A percentile compares a stretch with the other conserved stretches of the same genome.
Evolutionary conservation across 768 basidiomycete genomes (phyloP).

Genomic region (Naematelia encephala): DNA sequence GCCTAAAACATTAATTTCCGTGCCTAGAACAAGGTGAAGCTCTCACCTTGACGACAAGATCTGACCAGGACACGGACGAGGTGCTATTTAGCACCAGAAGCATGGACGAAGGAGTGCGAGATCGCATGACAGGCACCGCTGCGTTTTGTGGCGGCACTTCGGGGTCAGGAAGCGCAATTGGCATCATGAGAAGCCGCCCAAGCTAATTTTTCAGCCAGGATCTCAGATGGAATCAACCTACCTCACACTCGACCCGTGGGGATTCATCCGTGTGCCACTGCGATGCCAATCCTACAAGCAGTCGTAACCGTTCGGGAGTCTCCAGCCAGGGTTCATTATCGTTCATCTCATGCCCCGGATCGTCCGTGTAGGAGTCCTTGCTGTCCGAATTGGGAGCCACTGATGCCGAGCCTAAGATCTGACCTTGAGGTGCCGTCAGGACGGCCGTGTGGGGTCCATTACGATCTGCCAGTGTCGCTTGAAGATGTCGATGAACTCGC

Average conservation of each 20-base stretch:
- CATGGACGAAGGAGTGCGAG: slow-evolving; percentile 13
- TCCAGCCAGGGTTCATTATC: slow-evolving; percentile 40
- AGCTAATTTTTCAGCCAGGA: slow-evolving; percentile 19
- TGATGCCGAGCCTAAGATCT: slow-evolving; percentile 26
- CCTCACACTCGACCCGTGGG: slow-evolving; percentile 42
- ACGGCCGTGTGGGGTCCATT: slow-evolving; percentile 33
- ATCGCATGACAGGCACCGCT: slow-evolving; percentile 19
- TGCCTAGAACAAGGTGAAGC: neutral
- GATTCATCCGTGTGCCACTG: slow-evolving; percentile 38
- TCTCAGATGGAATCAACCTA: slow-evolving; percentile 10
- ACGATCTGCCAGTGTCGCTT: neutral
- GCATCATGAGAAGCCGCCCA: slow-evolving; percentile 25
- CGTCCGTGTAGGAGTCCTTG: too few species aligned
- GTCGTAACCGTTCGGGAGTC: slow-evolving; percentile 31
- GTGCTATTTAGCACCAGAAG: slow-evolving; percentile 34
- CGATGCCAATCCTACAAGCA: slow-evolving; percentile 37
- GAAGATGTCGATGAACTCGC: slow-evolving; percentile 4
- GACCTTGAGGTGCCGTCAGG: slow-evolving; percentile 35
- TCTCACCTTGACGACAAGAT: slow-evolving; percentile 25
- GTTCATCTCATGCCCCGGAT: too few species aligned
- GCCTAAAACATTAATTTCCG: slow-evolving; percentile 5
- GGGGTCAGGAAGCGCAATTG: slow-evolving; percentile 19
- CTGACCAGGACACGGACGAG: slow-evolving; percentile 22
- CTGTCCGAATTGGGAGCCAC: too few species aligned
- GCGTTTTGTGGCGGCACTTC: slow-evolving; percentile 6